A percentile compares a stretch with the other conserved stretches of the same genome.
Conservation (phyloP, 2,329 filamentous ascomycete genomes). For the Elsinoe ampelina region DNA sequence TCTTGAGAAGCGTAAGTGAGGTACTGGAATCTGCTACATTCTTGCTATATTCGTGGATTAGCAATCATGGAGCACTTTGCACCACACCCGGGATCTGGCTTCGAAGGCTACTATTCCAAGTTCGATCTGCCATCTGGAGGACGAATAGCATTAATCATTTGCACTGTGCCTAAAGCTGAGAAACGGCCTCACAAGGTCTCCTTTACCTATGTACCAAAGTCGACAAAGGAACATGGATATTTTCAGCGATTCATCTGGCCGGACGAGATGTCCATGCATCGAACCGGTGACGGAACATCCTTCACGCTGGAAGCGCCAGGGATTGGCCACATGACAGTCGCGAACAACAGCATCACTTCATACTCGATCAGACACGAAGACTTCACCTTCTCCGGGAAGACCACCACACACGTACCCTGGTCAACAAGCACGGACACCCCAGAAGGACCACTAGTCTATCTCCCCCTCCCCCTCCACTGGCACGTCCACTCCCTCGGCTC, state of each 20-base stretch:
- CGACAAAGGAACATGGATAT: constrained; percentile 22
- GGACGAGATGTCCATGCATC: constrained; percentile 30
- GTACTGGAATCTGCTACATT: background rate
- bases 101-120: constrained; percentile 45
- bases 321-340: constrained; percentile 32
- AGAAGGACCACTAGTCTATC: constrained; percentile 36
- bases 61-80: constrained; percentile 21
- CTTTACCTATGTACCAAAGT: constrained; percentile 40
- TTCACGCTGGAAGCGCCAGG: constrained; percentile 34
- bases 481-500: constrained; percentile 41
- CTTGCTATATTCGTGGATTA: background rate
- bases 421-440: constrained; percentile 30
- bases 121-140: constrained; percentile 39
- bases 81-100: constrained; percentile 34
- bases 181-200: constrained; percentile 36
- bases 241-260: constrained; percentile 38
- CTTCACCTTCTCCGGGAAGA: constrained; percentile 34
- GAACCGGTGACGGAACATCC: constrained; percentile 22
- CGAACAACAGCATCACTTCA: constrained; percentile 29
- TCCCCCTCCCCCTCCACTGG: constrained; percentile 44
- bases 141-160: constrained; percentile 39
- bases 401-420: constrained; percentile 33
- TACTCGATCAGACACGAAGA: constrained; percentile 28
- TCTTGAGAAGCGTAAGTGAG: background rate
- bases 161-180: constrained; percentile 36